phyloP scores from a whole-genome alignment of 2,329 filamentous ascomycete genomes.

The Fusarium sulawesiense region DNA sequence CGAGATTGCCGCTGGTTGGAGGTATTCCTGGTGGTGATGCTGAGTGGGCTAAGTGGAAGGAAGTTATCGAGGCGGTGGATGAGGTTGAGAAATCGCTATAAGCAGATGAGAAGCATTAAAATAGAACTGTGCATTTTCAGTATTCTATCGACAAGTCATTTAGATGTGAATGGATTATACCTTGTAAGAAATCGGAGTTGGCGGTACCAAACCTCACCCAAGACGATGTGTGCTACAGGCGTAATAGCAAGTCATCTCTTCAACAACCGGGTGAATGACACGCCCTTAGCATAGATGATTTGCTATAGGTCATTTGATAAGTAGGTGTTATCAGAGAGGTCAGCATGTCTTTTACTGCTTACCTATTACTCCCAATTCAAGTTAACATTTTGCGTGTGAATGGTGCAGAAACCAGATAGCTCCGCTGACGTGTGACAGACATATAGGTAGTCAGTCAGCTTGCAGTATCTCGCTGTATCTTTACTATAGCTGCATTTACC shows the following conservation, averaged over 20 bases:
- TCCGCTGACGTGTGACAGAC: slow-evolving; percentile 11
- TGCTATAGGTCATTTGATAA: background rate
- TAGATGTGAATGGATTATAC: background rate
- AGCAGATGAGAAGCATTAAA: background rate
- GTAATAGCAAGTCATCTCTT: fast-evolving
- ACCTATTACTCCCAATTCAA: background rate
- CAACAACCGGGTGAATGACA: slow-evolving; percentile 44
- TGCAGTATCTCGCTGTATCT: background rate
- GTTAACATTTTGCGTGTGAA: background rate
- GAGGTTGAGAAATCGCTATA: slow-evolving; percentile 54
- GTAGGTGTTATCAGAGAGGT: background rate
- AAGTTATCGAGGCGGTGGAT: slow-evolving; percentile 56
- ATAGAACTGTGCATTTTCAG: background rate
- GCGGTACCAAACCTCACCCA: background rate
- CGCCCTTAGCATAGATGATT: slow-evolving; percentile 41
- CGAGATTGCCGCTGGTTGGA: slow-evolving; percentile 67
- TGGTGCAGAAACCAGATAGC: background rate
- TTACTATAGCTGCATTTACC: background rate
- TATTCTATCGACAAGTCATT: background rate
- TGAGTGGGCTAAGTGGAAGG: slow-evolving; percentile 68
- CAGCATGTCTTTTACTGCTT: background rate
- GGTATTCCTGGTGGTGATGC: slow-evolving; percentile 67
- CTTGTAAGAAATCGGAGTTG: background rate
- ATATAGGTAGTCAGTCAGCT: background rate
- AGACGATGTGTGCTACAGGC: fast-evolving